Evolutionary conservation across 495 filamentous ascomycete species (phyloP).

Genomic region (Neurospora pannonica): DNA sequence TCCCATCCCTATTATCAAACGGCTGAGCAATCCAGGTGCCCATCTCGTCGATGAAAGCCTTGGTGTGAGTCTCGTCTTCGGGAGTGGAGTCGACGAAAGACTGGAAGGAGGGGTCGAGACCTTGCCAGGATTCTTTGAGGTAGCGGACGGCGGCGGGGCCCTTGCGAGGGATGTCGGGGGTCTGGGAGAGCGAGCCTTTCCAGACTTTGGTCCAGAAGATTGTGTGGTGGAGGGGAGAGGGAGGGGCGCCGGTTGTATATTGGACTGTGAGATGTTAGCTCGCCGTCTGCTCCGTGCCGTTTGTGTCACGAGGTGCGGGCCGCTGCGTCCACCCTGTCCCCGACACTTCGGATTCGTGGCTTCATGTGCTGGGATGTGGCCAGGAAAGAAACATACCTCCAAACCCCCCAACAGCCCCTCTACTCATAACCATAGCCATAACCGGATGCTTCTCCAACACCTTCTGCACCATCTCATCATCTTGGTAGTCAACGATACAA

Average conservation of each 20-base stretch:
- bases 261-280: background rate
- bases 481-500: slow-evolving; percentile 13
- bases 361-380: background rate
- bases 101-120: slow-evolving; percentile 30
- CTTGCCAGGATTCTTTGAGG: slow-evolving; percentile 27
- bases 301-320: no score
- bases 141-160: slow-evolving; percentile 25
- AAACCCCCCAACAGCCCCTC: slow-evolving; percentile 7
- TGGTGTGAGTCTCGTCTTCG: slow-evolving; percentile 17
- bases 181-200: slow-evolving; percentile 9
- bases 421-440: slow-evolving; percentile 17
- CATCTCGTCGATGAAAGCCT: slow-evolving; percentile 21
- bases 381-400: slow-evolving; percentile 5
- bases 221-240: background rate
- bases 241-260: slow-evolving; percentile 7
- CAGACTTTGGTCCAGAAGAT: slow-evolving; percentile 29
- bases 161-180: background rate
- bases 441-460: slow-evolving; percentile 21
- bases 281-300: no score
- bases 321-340: no score
- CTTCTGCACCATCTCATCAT: slow-evolving; percentile 23
- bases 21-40: slow-evolving; percentile 23
- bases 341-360: no score
- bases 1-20: slow-evolving; percentile 41
- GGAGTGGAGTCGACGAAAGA: slow-evolving; percentile 33